Evolutionary conservation across 192 early-diverging fungal genomes (phyloP).

Genomic region (Backusella morwellensis): DNA sequence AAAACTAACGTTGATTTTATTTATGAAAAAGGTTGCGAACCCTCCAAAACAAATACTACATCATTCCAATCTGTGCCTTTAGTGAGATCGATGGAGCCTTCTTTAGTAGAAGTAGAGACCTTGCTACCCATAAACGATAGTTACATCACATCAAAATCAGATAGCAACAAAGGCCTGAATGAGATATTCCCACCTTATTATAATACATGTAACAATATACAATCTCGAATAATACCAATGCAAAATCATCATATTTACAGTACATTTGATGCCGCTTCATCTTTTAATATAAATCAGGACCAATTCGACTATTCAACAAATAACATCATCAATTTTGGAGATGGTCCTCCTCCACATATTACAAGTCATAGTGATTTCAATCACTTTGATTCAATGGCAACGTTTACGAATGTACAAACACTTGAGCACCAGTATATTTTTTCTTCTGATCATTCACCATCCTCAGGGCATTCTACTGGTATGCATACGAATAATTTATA

Average conservation of each 20-base stretch:
- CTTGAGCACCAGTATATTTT: background rate
- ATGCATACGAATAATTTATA: background rate
- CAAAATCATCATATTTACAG: background rate
- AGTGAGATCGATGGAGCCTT: background rate
- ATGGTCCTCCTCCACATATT: background rate
- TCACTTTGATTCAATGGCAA: background rate
- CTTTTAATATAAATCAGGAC: background rate
- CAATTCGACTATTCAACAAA: background rate
- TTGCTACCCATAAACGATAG: background rate
- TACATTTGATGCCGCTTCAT: background rate
- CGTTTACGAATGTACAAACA: background rate
- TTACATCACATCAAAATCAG: background rate
- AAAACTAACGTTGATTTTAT: background rate
- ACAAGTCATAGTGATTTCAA: background rate
- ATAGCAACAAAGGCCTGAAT: background rate
- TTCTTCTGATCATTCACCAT: background rate
- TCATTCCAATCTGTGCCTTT: background rate
- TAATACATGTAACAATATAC: background rate
- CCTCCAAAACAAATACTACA: background rate
- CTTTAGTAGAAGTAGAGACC: background rate
- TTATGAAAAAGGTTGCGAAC: background rate
- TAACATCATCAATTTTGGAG: background rate
- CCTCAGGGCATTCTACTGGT: background rate
- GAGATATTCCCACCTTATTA: background rate
- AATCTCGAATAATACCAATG: background rate